phyloP scores from a whole-genome alignment of 2,329 filamentous ascomycete species.

The Cladosporium sp. region DNA sequence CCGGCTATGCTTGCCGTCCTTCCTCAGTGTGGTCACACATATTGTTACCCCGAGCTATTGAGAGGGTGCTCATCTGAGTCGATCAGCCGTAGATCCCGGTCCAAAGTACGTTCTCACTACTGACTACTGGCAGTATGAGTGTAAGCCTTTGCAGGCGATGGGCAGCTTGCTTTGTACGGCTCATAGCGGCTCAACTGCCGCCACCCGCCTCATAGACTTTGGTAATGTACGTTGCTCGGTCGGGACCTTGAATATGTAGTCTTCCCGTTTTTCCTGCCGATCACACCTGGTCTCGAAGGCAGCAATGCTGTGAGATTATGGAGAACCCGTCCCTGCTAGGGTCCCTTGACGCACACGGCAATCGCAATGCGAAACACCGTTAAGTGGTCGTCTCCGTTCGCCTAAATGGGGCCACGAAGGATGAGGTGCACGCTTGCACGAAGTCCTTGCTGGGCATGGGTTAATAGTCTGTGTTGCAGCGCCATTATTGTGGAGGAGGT shows the following conservation, averaged over 20 bases:
- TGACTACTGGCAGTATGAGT: not conserved
- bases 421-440: not conserved
- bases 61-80: not conserved
- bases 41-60: not conserved
- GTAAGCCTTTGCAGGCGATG: not conserved
- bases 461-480: not conserved
- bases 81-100: not conserved
- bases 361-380: not conserved
- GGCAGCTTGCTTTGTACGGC: not conserved
- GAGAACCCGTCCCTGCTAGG: not conserved
- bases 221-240: not conserved
- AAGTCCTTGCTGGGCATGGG: not conserved
- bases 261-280: not conserved
- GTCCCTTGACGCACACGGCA: not conserved
- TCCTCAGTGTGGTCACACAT: too few relatives aligned
- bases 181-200: not conserved
- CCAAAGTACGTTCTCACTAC: not conserved
- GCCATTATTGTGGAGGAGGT: not conserved
- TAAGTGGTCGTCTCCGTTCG: not conserved
- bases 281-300: not conserved
- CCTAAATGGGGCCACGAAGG: not conserved
- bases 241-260: not conserved
- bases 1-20: not conserved
- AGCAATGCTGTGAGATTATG: not conserved
- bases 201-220: not conserved